phyloP scores from a whole-genome alignment of 2,329 filamentous ascomycete species.

The Fusarium longipes region DNA sequence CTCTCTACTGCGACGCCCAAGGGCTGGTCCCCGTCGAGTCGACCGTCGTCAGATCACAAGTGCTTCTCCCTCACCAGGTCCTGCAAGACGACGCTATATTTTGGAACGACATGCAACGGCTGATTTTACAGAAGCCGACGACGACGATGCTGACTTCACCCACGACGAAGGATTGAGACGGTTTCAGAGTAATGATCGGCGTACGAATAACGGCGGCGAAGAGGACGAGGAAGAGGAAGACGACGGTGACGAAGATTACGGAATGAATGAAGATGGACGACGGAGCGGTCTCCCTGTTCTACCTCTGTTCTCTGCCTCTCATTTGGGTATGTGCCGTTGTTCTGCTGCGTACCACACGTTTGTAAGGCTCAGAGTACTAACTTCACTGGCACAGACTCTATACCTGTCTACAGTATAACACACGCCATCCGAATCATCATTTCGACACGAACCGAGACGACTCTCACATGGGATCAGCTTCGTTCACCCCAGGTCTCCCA shows the following conservation, averaged over 20 bases:
- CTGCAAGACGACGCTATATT: slow-evolving; percentile 44
- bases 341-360: neutral
- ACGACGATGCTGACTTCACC: slow-evolving; percentile 60
- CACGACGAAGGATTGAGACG: slow-evolving; percentile 50
- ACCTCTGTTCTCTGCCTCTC: slow-evolving; percentile 82
- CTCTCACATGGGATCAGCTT: slow-evolving; percentile 92
- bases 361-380: slow-evolving; percentile 1
- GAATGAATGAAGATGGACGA: slow-evolving; percentile 49
- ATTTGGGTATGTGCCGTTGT: slow-evolving; percentile 69
- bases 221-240: slow-evolving; percentile 62
- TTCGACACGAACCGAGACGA: slow-evolving; percentile 87
- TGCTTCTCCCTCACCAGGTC: slow-evolving; percentile 50
- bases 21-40: slow-evolving; percentile 50
- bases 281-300: slow-evolving; percentile 59
- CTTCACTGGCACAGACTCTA: slow-evolving; percentile 68
- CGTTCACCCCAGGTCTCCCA: slow-evolving; percentile 96
- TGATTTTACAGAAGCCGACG: slow-evolving; percentile 73
- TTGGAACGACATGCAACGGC: slow-evolving; percentile 65
- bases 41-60: slow-evolving; percentile 46
- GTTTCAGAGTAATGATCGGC: slow-evolving; percentile 39
- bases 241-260: slow-evolving; percentile 56
- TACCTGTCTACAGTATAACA: slow-evolving; percentile 90
- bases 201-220: slow-evolving; percentile 55
- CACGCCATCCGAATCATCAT: slow-evolving; percentile 90
- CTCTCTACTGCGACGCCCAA: slow-evolving; percentile 51